Evolutionary conservation across 129 eudicot species (phyloP).

Genomic region (Chrysanthemum makinoi): DNA sequence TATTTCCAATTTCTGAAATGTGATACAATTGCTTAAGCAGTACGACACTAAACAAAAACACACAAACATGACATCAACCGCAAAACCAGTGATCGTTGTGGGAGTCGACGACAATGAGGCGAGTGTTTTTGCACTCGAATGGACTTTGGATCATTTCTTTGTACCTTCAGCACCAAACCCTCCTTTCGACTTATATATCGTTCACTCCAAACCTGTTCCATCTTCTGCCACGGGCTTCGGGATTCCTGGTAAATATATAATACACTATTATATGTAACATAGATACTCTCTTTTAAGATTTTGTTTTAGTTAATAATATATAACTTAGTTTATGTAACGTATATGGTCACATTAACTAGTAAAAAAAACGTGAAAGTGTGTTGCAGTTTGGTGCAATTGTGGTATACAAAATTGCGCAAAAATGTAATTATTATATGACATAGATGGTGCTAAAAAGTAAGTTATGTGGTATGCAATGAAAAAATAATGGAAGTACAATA

Average conservation of each 20-base stretch:
- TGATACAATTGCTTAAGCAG: background rate
- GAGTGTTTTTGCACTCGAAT: conserved; percentile 11
- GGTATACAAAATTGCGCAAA: no score
- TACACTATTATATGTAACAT: no score
- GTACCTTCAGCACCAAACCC: conserved; percentile 3
- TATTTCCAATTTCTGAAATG: no score
- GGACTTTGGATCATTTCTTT: conserved; percentile 12
- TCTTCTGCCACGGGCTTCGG: background rate
- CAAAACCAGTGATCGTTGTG: conserved; percentile 7
- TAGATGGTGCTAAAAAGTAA: no score
- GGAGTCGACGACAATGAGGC: conserved; percentile 6
- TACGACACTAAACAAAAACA: background rate
- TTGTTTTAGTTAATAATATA: no score
- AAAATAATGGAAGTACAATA: background rate
- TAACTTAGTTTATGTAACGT: no score
- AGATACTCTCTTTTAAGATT: no score
- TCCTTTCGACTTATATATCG: background rate
- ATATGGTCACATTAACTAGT: no score
- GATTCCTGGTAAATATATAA: background rate
- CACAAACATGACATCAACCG: background rate
- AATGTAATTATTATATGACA: no score
- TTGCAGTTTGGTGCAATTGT: no score
- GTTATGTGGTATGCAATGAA: no score
- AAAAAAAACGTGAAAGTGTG: no score
- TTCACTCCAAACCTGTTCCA: conserved; percentile 4